phyloP scores from a whole-genome alignment of 2,329 filamentous ascomycete species.

The Akanthomyces muscarius region DNA sequence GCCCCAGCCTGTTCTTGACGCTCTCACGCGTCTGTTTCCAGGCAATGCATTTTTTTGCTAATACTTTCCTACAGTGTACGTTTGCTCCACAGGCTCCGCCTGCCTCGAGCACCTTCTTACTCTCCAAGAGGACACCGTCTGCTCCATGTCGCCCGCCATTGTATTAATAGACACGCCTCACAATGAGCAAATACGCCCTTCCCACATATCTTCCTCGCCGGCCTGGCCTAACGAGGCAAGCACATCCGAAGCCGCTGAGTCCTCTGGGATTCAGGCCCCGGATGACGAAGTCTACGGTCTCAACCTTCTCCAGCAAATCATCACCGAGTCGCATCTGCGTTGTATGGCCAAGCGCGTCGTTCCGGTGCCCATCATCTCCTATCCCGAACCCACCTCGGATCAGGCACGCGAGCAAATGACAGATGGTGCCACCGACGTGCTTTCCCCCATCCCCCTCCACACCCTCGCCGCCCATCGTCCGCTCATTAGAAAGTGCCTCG shows the following conservation, averaged over 20 bases:
- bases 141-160: slow-evolving; percentile 53
- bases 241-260: slow-evolving; percentile 34
- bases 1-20: slow-evolving; percentile 23
- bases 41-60: slow-evolving; percentile 18
- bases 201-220: slow-evolving; percentile 11
- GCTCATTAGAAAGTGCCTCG: slow-evolving; percentile 68
- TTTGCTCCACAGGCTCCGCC: slow-evolving; percentile 49
- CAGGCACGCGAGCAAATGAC: slow-evolving; percentile 32
- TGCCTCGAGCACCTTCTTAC: slow-evolving; percentile 52
- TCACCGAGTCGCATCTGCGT: slow-evolving; percentile 54
- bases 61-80: slow-evolving; percentile 41
- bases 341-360: slow-evolving; percentile 55
- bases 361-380: slow-evolving; percentile 51
- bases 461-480: slow-evolving; percentile 31
- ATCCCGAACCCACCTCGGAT: slow-evolving; percentile 28
- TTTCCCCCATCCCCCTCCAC: slow-evolving; percentile 18
- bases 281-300: slow-evolving; percentile 53
- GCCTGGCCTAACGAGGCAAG: slow-evolving; percentile 31
- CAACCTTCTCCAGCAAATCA: slow-evolving; percentile 51
- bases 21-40: slow-evolving; percentile 5
- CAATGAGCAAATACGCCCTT: slow-evolving; percentile 39
- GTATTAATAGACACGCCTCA: slow-evolving; percentile 55
- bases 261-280: slow-evolving; percentile 38
- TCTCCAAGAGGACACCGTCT: slow-evolving; percentile 48
- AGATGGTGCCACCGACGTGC: slow-evolving; percentile 36